These are phyloP conservation scores for Cladosporium colombiae DNA, from an alignment of 2,329 filamentous ascomycete genomes.

Conservation along the genomic window DNA sequence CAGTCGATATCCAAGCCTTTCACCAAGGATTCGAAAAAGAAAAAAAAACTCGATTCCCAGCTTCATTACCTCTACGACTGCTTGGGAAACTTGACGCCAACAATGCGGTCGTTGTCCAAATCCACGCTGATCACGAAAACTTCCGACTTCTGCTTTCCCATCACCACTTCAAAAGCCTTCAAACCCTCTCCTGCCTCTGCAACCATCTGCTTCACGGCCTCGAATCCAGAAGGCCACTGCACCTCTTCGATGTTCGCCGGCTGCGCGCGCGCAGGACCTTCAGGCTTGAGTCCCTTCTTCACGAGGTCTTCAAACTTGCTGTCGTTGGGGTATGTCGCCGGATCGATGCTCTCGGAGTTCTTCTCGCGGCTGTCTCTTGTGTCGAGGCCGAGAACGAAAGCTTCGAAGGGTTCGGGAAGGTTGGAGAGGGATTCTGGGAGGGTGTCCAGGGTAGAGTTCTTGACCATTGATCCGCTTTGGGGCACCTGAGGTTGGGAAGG, in stretches of 20 bases:
- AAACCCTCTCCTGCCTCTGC: slow-evolving; percentile 6
- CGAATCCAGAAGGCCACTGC: slow-evolving; percentile 10
- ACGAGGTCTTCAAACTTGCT: slow-evolving; percentile 24
- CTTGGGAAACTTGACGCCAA: slow-evolving; percentile 20
- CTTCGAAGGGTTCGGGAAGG: slow-evolving; percentile 18
- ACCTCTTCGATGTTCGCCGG: slow-evolving; percentile 6
- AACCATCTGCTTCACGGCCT: slow-evolving; percentile 18
- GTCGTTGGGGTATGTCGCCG: slow-evolving; percentile 9
- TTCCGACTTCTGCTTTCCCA: slow-evolving; percentile 20
- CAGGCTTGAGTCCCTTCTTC: slow-evolving; percentile 15
- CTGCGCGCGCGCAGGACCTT: slow-evolving; percentile 23
- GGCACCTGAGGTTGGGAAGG: slow-evolving; percentile 21
- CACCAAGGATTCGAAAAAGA: neutral
- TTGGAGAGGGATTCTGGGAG: slow-evolving; percentile 18
- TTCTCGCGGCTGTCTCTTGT: slow-evolving; percentile 17
- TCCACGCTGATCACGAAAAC: slow-evolving; percentile 21
- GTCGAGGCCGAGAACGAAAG: slow-evolving; percentile 22
- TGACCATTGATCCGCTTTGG: slow-evolving; percentile 12
- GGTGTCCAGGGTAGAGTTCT: slow-evolving; percentile 21
- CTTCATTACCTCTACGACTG: neutral
- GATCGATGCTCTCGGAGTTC: slow-evolving; percentile 9
- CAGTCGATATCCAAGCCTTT: neutral
- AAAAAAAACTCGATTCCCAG: too few species aligned
- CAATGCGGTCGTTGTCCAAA: slow-evolving; percentile 15
- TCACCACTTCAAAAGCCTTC: slow-evolving; percentile 22